A percentile compares a stretch with the other conserved stretches of the same genome.
Evolutionary conservation across 192 early-diverging fungal species (phyloP).

Genomic region (Bifiguratus adelaidae): DNA sequence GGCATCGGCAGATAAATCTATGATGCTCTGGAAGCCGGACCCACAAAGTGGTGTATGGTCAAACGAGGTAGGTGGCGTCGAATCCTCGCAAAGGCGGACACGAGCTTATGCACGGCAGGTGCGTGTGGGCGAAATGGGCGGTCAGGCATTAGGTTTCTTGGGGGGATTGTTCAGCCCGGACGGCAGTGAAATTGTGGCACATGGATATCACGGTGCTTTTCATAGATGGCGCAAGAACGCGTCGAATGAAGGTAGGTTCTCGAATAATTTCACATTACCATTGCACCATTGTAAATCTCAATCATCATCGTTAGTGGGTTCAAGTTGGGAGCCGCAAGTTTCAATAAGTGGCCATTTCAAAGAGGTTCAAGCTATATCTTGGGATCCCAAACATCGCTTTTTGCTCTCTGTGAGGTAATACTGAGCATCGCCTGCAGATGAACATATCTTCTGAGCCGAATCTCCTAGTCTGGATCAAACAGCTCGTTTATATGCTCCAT

Average conservation of each 20-base stretch:
- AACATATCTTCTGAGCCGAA: background rate
- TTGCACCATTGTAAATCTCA: too few relatives aligned
- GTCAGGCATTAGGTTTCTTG: constrained; percentile 70
- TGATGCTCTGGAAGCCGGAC: constrained; percentile 87
- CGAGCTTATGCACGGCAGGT: constrained; percentile 13
- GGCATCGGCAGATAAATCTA: constrained; percentile 84
- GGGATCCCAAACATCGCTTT: constrained; percentile 70
- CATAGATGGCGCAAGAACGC: constrained; percentile 64
- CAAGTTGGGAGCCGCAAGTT: constrained; percentile 69
- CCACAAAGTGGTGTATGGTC: constrained; percentile 73
- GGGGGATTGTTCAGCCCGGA: constrained; percentile 61
- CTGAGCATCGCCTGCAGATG: background rate
- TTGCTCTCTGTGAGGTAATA: constrained; percentile 59
- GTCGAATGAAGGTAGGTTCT: constrained; percentile 17
- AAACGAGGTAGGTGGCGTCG: constrained; percentile 31
- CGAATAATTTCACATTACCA: too few relatives aligned
- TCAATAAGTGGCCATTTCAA: constrained; percentile 76
- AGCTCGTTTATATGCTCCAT: constrained; percentile 68
- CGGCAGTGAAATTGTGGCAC: constrained; percentile 54
- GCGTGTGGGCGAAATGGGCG: constrained; percentile 86
- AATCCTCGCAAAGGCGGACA: too few relatives aligned
- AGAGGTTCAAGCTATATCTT: constrained; percentile 67
- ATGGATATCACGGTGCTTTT: constrained; percentile 77
- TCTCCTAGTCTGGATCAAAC: constrained; percentile 77
- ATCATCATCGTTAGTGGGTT: too few relatives aligned